Evolutionary conservation across 108 stramenopile genomes (phyloP).

Genomic region (Fragilariopsis cylindrus): DNA sequence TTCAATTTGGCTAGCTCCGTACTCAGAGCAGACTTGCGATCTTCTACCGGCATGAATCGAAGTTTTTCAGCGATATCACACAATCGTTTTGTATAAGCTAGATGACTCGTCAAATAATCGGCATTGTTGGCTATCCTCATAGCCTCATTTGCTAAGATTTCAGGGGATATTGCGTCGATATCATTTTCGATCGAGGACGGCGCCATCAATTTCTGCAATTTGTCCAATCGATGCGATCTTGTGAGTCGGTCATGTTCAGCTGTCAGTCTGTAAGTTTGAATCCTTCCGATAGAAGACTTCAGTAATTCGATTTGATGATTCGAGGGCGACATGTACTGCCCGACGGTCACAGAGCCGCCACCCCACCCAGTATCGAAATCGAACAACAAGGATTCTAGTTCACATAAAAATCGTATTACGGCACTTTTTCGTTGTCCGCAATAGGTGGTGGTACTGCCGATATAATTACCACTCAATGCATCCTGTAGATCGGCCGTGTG

Average conservation of each 20-base stretch:
- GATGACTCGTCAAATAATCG: conserved; percentile 81
- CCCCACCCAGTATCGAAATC: conserved; percentile 86
- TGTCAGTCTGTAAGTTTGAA: conserved; percentile 52
- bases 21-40: conserved; percentile 48
- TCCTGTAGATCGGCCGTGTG: conserved; percentile 88
- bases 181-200: neutral
- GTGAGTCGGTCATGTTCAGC: conserved; percentile 38
- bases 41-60: conserved; percentile 59
- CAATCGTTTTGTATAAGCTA: conserved; percentile 71
- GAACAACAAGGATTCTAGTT: conserved; percentile 81
- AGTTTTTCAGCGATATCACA: conserved; percentile 85
- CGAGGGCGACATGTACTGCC: conserved; percentile 66
- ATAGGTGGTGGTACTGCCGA: conserved; percentile 30
- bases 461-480: conserved; percentile 16
- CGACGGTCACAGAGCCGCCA: conserved; percentile 75
- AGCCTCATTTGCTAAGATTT: conserved; percentile 45
- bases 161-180: conserved; percentile 11
- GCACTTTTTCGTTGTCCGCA: conserved; percentile 71
- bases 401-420: conserved; percentile 79
- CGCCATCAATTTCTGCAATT: conserved; percentile 34
- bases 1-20: conserved; percentile 65
- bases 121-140: conserved; percentile 75
- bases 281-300: conserved; percentile 51
- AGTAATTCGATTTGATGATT: conserved; percentile 69
- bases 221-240: conserved; percentile 68